Evolutionary conservation across 257 asterid genomes (phyloP), one percentile per base, ranked within the genome.

Genomic region (Primulina huaijiensis): DNA sequence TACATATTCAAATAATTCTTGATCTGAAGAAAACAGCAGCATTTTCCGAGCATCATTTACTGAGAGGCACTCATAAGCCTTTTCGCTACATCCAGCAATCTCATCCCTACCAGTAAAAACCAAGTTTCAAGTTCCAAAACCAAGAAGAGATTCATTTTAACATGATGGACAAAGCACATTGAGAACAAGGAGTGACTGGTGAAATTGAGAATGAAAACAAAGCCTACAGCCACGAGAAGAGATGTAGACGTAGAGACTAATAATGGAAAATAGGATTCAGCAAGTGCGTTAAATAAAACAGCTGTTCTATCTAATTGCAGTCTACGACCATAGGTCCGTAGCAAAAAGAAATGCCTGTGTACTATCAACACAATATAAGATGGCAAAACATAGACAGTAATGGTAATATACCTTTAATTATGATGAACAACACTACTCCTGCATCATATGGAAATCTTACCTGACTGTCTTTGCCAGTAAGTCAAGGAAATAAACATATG

Each of bases 381-480:
- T 23, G 25, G 25, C 25, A 23, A 23, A 23, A 23, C 25, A 23
- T 23, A 23, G 25, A 23, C 25, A 23, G 25, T 23, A 23, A 1
- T 23, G 25, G 25, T 23, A 23, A 23, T 23, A 23, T 23, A 23
- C 25, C 25, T 23, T 23, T 23, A 23, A 23, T 23, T 23, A 23
- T 23, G 25, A 23, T 23, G 25, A 23, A 23, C 25, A 23, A 23
- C 25, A 23, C 25, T 23, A 23, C 25, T 23, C 25, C 25, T 23
- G 25, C 25, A 23, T 23, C 0, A 23, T 23, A 1, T 0, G 57
- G 63, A 56, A 19, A 20, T 33, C 23, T 76, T 78, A 85, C 99
- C 97, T 89, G 76, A 94, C 95, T 17, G 99, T 94, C 83, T 91
- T 94, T 21, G 97, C 97, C n/a, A 94, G 88, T 60, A 93, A 80